These are phyloP conservation scores for Claviceps humidiphila DNA, from an alignment of 2,329 filamentous ascomycete genomes.

Conservation along the genomic window DNA sequence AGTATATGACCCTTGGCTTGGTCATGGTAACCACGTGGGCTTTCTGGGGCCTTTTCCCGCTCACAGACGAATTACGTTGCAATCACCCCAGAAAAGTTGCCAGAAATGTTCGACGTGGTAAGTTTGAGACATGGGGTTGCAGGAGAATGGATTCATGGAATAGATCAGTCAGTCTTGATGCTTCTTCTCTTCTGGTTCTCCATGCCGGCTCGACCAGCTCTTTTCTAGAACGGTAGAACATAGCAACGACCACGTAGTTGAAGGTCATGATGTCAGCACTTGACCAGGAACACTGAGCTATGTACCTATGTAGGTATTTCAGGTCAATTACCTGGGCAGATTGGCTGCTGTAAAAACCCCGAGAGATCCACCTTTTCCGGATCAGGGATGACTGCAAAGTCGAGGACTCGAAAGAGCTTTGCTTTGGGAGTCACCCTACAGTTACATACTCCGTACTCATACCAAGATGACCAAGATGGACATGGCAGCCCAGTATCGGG, in stretches of 20 bases:
- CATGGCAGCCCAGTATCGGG: no score
- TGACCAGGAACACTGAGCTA: neutral
- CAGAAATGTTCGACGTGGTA: neutral
- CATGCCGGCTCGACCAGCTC: neutral
- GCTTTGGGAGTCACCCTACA: neutral
- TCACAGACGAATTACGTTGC: neutral
- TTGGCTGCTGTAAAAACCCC: neutral
- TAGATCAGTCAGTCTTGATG: neutral
- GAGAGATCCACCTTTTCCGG: neutral
- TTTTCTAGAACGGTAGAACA: neutral
- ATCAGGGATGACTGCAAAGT: neutral
- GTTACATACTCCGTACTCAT: no score
- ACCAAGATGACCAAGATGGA: no score
- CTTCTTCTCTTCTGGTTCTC: neutral
- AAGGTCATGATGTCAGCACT: slow-evolving; percentile 7
- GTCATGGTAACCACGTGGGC: slow-evolving; percentile 13
- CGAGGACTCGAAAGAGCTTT: neutral
- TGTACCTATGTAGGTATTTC: no score
- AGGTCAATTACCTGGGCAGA: neutral
- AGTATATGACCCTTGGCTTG: slow-evolving; percentile 48
- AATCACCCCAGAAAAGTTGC: no score
- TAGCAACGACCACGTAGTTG: neutral
- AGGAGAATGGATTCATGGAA: neutral
- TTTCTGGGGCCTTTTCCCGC: neutral
- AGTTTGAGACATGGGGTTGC: neutral